phyloP scores from a whole-genome alignment of 805 yeast genomes.

The Spathaspora passalidarum region DNA sequence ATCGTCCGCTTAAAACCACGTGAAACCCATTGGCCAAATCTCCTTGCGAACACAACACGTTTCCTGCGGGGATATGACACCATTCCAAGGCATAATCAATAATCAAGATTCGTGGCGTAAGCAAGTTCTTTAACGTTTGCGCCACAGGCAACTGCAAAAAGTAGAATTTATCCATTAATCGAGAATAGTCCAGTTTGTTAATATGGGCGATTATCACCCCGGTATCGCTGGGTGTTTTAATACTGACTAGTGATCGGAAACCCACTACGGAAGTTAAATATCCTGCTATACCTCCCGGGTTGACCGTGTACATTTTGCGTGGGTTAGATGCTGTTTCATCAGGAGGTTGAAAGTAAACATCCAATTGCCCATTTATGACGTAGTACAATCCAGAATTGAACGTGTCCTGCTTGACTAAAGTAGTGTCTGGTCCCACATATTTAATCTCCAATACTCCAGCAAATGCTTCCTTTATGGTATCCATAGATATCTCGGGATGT shows the following conservation, averaged over 20 bases:
- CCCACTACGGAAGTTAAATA: conserved; percentile 80
- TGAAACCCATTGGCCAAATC: conserved; percentile 89
- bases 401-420: conserved; percentile 61
- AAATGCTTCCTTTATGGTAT: conserved; percentile 53
- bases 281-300: conserved; percentile 84
- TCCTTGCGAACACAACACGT: conserved; percentile 73
- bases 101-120: conserved; percentile 65
- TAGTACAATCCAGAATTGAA: conserved; percentile 74
- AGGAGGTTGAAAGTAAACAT: conserved; percentile 44
- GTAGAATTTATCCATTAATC: conserved; percentile 71
- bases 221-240: conserved; percentile 57
- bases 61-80: conserved; percentile 89
- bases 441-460: conserved; percentile 58
- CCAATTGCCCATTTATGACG: conserved; percentile 74
- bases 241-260: conserved; percentile 69
- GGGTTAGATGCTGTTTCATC: not conserved
- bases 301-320: conserved; percentile 53
- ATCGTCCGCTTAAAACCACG: conserved; percentile 83
- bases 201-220: conserved; percentile 66
- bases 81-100: conserved; percentile 93
- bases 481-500: conserved; percentile 37
- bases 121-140: conserved; percentile 59
- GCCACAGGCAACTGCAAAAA: conserved; percentile 77
- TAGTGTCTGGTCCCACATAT: conserved; percentile 49
- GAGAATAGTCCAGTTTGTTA: conserved; percentile 59